Evolutionary conservation across 768 basidiomycete genomes (phyloP), one percentile per base, ranked within the genome.

Genomic region (Hygrocybe coccinea): DNA sequence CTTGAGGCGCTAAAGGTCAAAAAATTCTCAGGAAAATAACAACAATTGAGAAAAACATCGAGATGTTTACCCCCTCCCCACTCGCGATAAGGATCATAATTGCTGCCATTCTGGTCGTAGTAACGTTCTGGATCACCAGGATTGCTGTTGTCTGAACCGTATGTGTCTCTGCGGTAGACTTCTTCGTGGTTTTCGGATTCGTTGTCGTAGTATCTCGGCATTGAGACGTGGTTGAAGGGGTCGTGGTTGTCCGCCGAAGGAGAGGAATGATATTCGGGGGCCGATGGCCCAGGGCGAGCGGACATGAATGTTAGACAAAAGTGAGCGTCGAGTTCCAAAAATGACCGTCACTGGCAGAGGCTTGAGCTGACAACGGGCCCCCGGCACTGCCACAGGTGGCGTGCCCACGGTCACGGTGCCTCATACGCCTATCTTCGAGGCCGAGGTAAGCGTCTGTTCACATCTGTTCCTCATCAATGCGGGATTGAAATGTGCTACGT

Each of bases 71-170:
- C 11, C 10, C 36, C 25, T 29, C 47, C 24, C 47, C 34, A 62
- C 78, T 60, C 56, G 83, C 86, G 79, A 70, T 87, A 88, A 19
- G 75, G 69, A 58, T 86, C 85, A 59, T 87, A 89, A 53, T 74
- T 74, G 50, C 80, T 80, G 50, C 80, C 81, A 45, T 73, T 71
- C 48, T 83, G 76, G 67, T 90, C 88, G 61, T 89, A 89, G 66
- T 81, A 83, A 46, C 79, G 68, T 21, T 79, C 69, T 56, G 87
- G 87, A 59, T 86, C 83, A 7, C 74, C 80, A 21, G 79, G 76
- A 64, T 81, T 82, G 70, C 87, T 87, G 68, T 78, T 77, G 69
- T 88, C 88, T 0, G 89, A 89, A 55, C 74, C 77, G 65, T 78
- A 84, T 24, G 85, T 86, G 67, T 88, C 86, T 62, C 85, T 79